Base-by-base conservation (phyloP, 306 rosid genomes). In the Cajanus cajan region DNA sequence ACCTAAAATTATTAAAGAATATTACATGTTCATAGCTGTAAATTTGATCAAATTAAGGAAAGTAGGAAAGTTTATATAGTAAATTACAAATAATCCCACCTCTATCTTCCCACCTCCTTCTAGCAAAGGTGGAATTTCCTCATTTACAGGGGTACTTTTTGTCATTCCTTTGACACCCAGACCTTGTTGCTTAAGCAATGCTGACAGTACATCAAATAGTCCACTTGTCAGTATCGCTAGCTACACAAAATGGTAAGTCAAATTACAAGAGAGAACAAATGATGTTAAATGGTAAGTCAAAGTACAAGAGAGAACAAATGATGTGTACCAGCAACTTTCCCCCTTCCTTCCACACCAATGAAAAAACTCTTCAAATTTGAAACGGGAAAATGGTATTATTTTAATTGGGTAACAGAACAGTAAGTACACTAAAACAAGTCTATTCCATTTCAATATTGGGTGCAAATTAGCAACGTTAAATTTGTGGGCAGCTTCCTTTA, bases 181-280 rank as follows among this genome's bases (percentile, higher is more conserved):
- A 54, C 98, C 99, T 93, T 95, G 98, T 88, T 95, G 99, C 89
- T 95, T 95, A 83, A 95, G 83, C 88, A 95, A 81, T 82, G 99
- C 98, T 95, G 82, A 50, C 34, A 74, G 77, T 37, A n/a, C n/a
- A n/a, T 54, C 79, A 68, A 80, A 78, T 37, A 73, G 54, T 75
- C 75, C 34, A 84, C 51, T 85, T 33, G 65, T 77, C 71, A 72
- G 63, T 55, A 76, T 78, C 76, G 22, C 57, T 81, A 31, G 43
- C 15, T 75, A 57, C 76, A 80, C 84, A 78, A 40, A 72, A 82
- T 31, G 67, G 25, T 69, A 70, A 40, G 31, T 66, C 68, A 82
- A 79, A 69, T 39, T 71, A 74, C 73, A 65, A 54, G 36, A 11
- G 41, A 79, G 68, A 73, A 82, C 66, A 81, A 39, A 65, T 58